Evolutionary conservation across 306 rosid genomes (phyloP).

Genomic region (Cicer judaicum): DNA sequence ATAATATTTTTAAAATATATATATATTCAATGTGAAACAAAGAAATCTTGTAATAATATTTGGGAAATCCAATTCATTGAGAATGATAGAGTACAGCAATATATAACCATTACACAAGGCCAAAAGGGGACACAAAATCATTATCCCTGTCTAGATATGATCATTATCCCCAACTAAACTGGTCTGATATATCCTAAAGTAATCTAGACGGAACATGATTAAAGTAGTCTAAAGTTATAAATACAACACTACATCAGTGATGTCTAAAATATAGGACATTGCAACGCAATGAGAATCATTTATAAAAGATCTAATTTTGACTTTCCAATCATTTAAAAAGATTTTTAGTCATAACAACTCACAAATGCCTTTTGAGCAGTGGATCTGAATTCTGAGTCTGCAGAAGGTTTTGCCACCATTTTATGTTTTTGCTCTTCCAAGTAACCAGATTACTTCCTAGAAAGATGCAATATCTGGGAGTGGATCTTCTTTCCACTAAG

Average conservation of each 20-base stretch:
- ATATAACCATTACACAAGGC: not conserved
- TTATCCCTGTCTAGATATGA: not conserved
- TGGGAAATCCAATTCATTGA: not conserved
- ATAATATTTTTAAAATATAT: not conserved
- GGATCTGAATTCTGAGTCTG: not conserved
- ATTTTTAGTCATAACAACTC: not conserved
- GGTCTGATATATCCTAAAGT: not conserved
- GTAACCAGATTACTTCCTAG: not conserved
- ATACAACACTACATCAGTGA: not conserved
- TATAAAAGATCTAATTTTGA: not conserved
- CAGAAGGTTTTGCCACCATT: not conserved
- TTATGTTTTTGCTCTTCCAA: constrained; percentile 1
- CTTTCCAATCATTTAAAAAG: not conserved
- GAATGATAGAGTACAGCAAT: not conserved
- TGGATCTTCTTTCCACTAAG: not conserved
- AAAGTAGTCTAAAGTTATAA: not conserved
- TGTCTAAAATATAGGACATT: not conserved
- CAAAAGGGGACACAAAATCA: not conserved
- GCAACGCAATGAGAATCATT: not conserved
- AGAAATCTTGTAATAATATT: not conserved
- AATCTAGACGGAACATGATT: not conserved
- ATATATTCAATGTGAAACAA: not conserved
- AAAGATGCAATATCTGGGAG: not conserved
- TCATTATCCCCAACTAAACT: not conserved
- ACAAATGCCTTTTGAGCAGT: not conserved